Conservation (phyloP, 2,329 filamentous ascomycete species). For the Pestalotiopsis sp. region DNA sequence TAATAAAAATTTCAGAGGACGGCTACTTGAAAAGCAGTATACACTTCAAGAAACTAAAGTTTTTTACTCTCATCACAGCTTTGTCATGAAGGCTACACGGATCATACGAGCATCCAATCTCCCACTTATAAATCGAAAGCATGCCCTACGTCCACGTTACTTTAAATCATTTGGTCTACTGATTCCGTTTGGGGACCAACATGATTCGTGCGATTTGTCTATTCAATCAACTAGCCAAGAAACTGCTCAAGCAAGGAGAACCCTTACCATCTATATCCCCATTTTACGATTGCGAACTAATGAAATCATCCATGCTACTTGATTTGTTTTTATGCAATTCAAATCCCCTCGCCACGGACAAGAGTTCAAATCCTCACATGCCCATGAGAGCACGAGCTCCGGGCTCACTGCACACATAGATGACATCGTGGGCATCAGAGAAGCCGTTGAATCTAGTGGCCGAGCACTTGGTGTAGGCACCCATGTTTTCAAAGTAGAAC, state of each 20-base stretch:
- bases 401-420: slow-evolving; percentile 93
- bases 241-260: background rate
- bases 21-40: no score
- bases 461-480: slow-evolving; percentile 97
- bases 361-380: slow-evolving; percentile 18
- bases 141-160: no score
- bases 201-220: background rate
- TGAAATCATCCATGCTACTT: background rate
- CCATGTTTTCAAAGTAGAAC: slow-evolving; percentile 99
- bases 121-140: no score
- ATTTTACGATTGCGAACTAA: background rate
- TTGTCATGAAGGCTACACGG: no score
- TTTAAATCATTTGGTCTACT: no score
- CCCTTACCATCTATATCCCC: background rate
- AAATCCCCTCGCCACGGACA: background rate
- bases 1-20: no score
- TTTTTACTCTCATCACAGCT: no score
- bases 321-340: background rate
- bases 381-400: slow-evolving; percentile 74
- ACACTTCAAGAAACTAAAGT: no score
- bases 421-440: slow-evolving; percentile 84
- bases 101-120: no score
- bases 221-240: background rate
- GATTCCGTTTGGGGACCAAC: no score
- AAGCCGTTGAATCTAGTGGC: slow-evolving; percentile 98